Evolutionary conservation across 345 rosid genomes (phyloP).

Genomic region (Cardamine resedifolia): DNA sequence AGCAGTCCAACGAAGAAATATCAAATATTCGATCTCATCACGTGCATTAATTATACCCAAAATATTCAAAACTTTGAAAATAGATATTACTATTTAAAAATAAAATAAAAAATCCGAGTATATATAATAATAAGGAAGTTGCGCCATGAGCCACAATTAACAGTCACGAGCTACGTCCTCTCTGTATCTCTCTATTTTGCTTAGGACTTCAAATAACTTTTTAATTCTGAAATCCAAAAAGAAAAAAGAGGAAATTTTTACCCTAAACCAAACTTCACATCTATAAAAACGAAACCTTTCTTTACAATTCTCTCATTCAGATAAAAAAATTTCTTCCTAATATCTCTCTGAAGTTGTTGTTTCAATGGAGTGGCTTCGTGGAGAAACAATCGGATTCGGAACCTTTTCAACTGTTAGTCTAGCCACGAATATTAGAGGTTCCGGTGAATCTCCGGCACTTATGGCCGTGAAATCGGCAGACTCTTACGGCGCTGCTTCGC

Average conservation of each 20-base stretch:
- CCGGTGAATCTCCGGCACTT: slow-evolving; percentile 33
- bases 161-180: slow-evolving; percentile 35
- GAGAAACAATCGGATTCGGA: slow-evolving; percentile 61
- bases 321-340: not conserved
- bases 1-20: slow-evolving; percentile 20
- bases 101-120: not conserved
- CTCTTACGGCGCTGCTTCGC: slow-evolving; percentile 30
- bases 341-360: not conserved
- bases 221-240: not conserved
- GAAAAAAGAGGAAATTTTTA: not conserved
- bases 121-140: slow-evolving; percentile 22
- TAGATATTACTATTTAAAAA: not conserved
- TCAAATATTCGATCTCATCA: slow-evolving; percentile 27
- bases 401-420: slow-evolving; percentile 60
- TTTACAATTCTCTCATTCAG: not conserved
- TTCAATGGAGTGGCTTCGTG: slow-evolving; percentile 67
- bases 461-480: slow-evolving; percentile 70
- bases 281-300: slow-evolving; percentile 18
- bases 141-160: slow-evolving; percentile 24
- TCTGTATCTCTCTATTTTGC: slow-evolving; percentile 17
- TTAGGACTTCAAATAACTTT: slow-evolving; percentile 1
- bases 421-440: slow-evolving; percentile 23
- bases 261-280: not conserved
- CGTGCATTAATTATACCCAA: slow-evolving; percentile 15
- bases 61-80: slow-evolving; percentile 1